Evolutionary conservation across 129 eudicot species (phyloP).

Genomic region (Escallonia rubra): DNA sequence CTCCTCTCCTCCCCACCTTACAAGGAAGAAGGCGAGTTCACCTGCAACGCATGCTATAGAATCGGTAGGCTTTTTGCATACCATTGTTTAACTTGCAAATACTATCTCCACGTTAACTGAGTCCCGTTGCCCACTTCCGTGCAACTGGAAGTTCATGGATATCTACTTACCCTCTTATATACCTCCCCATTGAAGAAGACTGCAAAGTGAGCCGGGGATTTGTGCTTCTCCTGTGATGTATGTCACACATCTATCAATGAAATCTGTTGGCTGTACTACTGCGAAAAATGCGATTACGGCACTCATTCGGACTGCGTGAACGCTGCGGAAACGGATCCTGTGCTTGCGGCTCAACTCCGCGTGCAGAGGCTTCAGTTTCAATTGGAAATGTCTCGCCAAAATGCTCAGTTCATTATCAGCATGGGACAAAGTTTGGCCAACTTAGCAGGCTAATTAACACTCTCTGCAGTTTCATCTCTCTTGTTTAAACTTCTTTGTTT

Average conservation of each 20-base stretch:
- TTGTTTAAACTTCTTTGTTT: no score
- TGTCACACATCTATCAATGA: constrained; percentile 42
- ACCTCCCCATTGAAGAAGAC: constrained; percentile 28
- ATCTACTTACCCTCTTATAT: constrained; percentile 37
- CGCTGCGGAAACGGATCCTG: constrained; percentile 20
- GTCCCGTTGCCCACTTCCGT: constrained; percentile 44
- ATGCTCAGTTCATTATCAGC: constrained; percentile 27
- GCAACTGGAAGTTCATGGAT: constrained; percentile 44
- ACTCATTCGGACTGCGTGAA: constrained; percentile 62
- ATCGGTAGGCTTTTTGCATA: constrained; percentile 49
- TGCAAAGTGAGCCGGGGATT: constrained; percentile 7
- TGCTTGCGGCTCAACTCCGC: constrained; percentile 25
- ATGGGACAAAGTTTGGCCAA: constrained; percentile 27
- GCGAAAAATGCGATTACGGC: constrained; percentile 55
- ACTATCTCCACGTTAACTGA: constrained; percentile 61
- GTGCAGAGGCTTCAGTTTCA: constrained; percentile 28
- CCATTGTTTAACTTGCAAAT: constrained; percentile 52
- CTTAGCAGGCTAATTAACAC: constrained; percentile 7
- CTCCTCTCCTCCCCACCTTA: constrained; percentile 31
- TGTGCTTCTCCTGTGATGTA: constrained; percentile 37
- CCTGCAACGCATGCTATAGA: constrained; percentile 56
- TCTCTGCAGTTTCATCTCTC: no score
- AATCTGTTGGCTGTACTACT: constrained; percentile 54
- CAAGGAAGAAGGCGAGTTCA: constrained; percentile 23
- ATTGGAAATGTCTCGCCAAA: constrained; percentile 30